Evolutionary conservation across 2,329 filamentous ascomycete species (phyloP).

Genomic region (Phaeoacremonium minimum): DNA sequence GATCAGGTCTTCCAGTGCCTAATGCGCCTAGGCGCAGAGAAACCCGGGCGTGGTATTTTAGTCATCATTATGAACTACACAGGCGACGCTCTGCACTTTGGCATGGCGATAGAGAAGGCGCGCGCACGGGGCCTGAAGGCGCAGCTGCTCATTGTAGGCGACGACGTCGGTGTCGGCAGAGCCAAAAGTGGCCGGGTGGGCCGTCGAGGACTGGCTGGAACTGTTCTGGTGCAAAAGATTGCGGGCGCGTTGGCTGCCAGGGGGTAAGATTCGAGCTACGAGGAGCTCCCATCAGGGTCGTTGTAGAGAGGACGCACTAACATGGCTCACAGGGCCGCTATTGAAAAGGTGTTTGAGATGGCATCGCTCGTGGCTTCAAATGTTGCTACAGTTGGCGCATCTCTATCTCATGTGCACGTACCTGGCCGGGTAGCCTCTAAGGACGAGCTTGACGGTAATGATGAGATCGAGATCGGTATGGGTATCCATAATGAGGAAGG

Average conservation of each 20-base stretch:
- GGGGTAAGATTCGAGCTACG: slow-evolving; percentile 8
- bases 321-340: slow-evolving; percentile 3
- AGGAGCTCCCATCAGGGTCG: no score
- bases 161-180: slow-evolving; percentile 62
- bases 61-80: slow-evolving; percentile 68
- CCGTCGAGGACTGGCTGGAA: slow-evolving; percentile 62
- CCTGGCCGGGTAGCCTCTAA: slow-evolving; percentile 34
- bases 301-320: no score
- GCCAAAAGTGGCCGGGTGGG: slow-evolving; percentile 61
- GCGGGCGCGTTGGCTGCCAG: slow-evolving; percentile 51
- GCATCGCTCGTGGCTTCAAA: slow-evolving; percentile 42
- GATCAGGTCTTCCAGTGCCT: slow-evolving; percentile 59
- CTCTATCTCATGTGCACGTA: slow-evolving; percentile 49
- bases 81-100: slow-evolving; percentile 59
- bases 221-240: slow-evolving; percentile 62
- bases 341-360: slow-evolving; percentile 38
- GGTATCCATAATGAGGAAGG: slow-evolving; percentile 67
- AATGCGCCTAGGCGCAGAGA: slow-evolving; percentile 47
- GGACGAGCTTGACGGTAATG: slow-evolving; percentile 37
- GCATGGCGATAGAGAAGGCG: slow-evolving; percentile 63
- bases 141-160: slow-evolving; percentile 62
- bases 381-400: slow-evolving; percentile 46
- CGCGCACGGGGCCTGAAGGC: slow-evolving; percentile 56
- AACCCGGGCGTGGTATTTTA: slow-evolving; percentile 45
- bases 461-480: slow-evolving; percentile 67